Conservation (phyloP, 805 yeast species). For the Wickerhamiella nectarea region DNA sequence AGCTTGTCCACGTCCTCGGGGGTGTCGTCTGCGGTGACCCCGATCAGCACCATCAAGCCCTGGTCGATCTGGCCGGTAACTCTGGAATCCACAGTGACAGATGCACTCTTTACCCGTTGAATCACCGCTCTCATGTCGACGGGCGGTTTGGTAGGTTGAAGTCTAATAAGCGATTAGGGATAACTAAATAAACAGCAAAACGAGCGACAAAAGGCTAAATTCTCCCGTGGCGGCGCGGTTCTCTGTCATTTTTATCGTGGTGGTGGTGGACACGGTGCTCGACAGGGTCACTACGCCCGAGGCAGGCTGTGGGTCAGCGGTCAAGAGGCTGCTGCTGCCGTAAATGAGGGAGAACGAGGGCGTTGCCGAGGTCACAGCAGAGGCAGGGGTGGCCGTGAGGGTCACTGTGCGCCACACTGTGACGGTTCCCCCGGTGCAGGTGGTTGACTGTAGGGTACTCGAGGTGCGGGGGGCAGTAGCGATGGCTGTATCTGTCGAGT, state of each 20-base stretch:
- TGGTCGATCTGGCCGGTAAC: conserved; percentile 57
- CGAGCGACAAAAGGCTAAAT: not conserved
- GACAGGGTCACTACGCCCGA: not conserved
- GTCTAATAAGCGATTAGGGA: no score
- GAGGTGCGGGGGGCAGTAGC: not conserved
- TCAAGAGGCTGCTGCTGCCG: not conserved
- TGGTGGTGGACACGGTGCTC: not conserved
- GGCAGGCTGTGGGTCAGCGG: not conserved
- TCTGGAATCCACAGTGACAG: conserved; percentile 66
- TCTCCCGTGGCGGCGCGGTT: not conserved
- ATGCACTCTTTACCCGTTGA: conserved; percentile 78
- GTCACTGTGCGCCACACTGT: not conserved
- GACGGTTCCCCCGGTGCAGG: not conserved
- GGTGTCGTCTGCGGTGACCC: conserved; percentile 69
- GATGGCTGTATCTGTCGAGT: not conserved
- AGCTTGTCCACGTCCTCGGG: conserved; percentile 55
- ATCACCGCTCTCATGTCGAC: conserved; percentile 79
- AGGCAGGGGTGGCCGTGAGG: not conserved
- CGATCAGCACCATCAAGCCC: conserved; percentile 74
- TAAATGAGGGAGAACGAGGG: not conserved
- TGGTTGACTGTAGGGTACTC: not conserved
- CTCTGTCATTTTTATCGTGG: not conserved
- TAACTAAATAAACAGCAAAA: not conserved
- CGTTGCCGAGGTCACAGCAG: no score
- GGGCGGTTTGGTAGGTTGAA: no score